Conservation (phyloP, 169 alveolate genomes). For the Plasmodium vivax region DNA sequence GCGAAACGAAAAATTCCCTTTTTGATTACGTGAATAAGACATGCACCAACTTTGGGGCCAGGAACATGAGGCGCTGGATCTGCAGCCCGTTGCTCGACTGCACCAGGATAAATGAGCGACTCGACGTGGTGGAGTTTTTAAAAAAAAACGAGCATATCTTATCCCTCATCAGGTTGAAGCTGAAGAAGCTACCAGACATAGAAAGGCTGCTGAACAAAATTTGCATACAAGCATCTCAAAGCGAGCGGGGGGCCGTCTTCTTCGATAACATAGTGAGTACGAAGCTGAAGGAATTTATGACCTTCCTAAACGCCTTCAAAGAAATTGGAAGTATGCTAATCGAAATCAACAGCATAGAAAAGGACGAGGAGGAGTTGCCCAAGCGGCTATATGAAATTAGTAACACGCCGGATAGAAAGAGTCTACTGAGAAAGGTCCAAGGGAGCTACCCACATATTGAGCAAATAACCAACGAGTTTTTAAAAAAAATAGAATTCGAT, state of each 20-base stretch:
- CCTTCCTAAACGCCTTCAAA: conserved; percentile 80
- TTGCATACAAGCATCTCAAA: conserved; percentile 87
- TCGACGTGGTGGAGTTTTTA: conserved; percentile 93
- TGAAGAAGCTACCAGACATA: conserved; percentile 85
- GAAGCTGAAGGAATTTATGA: conserved; percentile 82
- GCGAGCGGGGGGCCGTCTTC: conserved; percentile 90
- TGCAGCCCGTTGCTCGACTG: conserved; percentile 92
- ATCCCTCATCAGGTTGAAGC: conserved; percentile 76
- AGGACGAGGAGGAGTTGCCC: conserved; percentile 43
- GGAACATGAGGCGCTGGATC: conserved; percentile 96
- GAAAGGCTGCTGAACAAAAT: conserved; percentile 88
- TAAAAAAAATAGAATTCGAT: conserved; percentile 70
- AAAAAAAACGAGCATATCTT: conserved; percentile 79
- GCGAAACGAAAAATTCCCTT: conserved; percentile 84
- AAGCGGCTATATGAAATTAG: conserved; percentile 33
- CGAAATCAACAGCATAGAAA: conserved; percentile 69
- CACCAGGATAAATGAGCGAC: conserved; percentile 90
- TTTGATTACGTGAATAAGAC: conserved; percentile 93
- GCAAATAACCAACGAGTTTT: conserved; percentile 76
- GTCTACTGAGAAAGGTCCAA: neutral
- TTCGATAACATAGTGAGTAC: conserved; percentile 85
- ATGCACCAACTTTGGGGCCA: conserved; percentile 94
- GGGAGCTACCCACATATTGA: conserved; percentile 80
- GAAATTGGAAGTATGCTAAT: conserved; percentile 74
- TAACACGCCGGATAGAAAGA: conserved; percentile 57